These are phyloP conservation scores for Umbelopsis sp. DNA, from an alignment of 192 early-diverging fungal genomes.

Conservation along the genomic window DNA sequence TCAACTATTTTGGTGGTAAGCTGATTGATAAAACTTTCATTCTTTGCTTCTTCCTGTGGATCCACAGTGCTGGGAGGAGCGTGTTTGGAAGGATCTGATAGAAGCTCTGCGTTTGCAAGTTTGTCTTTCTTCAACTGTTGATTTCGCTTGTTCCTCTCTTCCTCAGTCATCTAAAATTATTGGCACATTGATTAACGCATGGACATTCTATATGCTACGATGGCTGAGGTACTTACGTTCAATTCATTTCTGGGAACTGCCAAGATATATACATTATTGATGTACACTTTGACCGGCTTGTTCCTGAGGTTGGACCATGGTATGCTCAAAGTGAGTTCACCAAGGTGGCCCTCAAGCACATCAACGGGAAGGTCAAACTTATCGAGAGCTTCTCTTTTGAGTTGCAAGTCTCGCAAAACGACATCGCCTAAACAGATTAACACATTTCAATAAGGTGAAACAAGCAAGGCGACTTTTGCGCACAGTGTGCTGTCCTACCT, in stretches of 20 bases:
- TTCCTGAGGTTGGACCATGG: constrained; percentile 97
- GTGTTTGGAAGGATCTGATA: constrained; percentile 37
- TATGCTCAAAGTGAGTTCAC: constrained; percentile 89
- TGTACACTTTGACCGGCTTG: constrained; percentile 86
- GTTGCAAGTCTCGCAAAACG: constrained; percentile 86
- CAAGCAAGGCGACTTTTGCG: not conserved
- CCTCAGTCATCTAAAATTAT: constrained; percentile 69
- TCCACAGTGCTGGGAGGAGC: constrained; percentile 18
- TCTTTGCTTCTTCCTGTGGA: constrained; percentile 47
- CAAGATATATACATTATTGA: constrained; percentile 88
- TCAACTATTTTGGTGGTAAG: constrained; percentile 93
- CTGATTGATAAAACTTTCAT: constrained; percentile 87
- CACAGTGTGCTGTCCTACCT: constrained; percentile 57
- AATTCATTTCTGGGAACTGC: constrained; percentile 78
- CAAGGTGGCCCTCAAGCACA: constrained; percentile 89
- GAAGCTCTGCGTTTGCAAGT: constrained; percentile 76
- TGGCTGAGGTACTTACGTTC: constrained; percentile 45
- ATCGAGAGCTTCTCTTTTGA: constrained; percentile 89
- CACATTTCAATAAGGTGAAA: not conserved
- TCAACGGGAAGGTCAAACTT: constrained; percentile 95
- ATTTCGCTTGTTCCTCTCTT: constrained; percentile 76
- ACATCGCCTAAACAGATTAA: constrained; percentile 77
- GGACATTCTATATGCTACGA: not conserved
- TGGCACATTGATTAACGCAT: not conserved
- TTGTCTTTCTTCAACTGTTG: constrained; percentile 82